These are phyloP conservation scores for Cicer yamashitae DNA, from an alignment of 306 rosid species.

Conservation along the genomic window DNA sequence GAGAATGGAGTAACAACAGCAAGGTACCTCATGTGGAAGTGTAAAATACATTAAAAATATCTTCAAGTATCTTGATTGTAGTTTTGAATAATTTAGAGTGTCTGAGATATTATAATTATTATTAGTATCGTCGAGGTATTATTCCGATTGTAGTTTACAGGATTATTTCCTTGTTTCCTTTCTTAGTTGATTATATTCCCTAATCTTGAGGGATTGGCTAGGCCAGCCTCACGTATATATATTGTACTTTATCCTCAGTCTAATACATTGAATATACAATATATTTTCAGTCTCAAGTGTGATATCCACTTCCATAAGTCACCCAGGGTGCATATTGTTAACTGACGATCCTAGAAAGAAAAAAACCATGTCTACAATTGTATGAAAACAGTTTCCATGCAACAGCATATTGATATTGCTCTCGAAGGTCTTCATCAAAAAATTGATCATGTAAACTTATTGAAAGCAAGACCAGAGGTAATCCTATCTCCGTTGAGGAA, in stretches of 20 bases:
- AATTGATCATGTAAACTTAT: too few species aligned
- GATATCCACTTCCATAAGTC: not conserved
- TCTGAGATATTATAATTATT: not conserved
- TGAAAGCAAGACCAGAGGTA: too few species aligned
- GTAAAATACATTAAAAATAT: not conserved
- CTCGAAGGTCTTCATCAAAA: not conserved
- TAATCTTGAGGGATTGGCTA: not conserved
- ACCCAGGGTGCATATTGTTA: not conserved
- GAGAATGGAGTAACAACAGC: not conserved
- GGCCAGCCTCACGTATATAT: not conserved
- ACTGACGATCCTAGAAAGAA: too few species aligned
- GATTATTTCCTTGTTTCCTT: not conserved
- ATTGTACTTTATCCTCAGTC: not conserved
- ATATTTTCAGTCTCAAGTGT: not conserved
- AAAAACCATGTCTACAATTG: too few species aligned
- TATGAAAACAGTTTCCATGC: too few species aligned
- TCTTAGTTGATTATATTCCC: not conserved
- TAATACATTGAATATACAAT: not conserved
- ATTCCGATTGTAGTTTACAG: not conserved
- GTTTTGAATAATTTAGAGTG: not conserved
- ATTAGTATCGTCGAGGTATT: not conserved
- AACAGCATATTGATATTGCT: too few species aligned
- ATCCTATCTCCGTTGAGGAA: too few species aligned
- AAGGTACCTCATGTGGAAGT: not conserved
- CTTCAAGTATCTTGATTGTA: not conserved